Base-by-base conservation (phyloP, 148 eudicot genomes). In the Vaccinium myrtillus region DNA sequence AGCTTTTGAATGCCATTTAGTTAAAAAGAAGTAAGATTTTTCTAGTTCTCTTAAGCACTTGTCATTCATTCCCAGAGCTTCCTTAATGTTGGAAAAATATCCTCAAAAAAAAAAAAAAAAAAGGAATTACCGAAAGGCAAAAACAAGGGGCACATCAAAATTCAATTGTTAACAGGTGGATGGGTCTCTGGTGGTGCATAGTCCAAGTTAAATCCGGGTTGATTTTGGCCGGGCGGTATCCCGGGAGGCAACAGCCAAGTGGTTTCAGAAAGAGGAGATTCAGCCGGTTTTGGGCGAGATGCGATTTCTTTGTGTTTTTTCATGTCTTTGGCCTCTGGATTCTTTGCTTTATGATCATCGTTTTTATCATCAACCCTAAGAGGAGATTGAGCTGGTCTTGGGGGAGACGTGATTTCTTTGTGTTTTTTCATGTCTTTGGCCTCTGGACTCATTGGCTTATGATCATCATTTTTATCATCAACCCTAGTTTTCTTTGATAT, bases 141-240 rank as follows among this genome's bases (percentile, higher is more conserved):
- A 65, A 25, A 65, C n/a, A 65, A n/a, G 25, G 71, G 71, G 30
- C 14, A 65, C 71, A 14, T 36, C 65, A 16, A 90, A 89, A 19
- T 39, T 84, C 82, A 93, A 79, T 93, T 93, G 84, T 91, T 92
- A 55, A 63, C 77, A 5, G 91, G 90, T 85, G 94, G 94, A 67
- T 90, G 93, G 46, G 89, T 90, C 84, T 85, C 89, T 5, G 94
- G 93, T 8, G 93, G 91, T 53, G 87, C 86, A 83, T 90, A 92
- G 48, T 92, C 94, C 65, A 89, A 71, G 84, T 88, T 82, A 83
- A 92, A 90, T 58, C 82, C 88, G 10, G 89, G 86, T 81, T 83
- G 89, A 8, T 85, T 84, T 39, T 87, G 77, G 1, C 84, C 87
- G 13, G 75, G 30, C 30, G 71, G 71, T 50, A 81, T 84, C 75